These are phyloP conservation scores for Grammothele lineata DNA, from an alignment of 768 basidiomycete genomes.

Conservation along the genomic window DNA sequence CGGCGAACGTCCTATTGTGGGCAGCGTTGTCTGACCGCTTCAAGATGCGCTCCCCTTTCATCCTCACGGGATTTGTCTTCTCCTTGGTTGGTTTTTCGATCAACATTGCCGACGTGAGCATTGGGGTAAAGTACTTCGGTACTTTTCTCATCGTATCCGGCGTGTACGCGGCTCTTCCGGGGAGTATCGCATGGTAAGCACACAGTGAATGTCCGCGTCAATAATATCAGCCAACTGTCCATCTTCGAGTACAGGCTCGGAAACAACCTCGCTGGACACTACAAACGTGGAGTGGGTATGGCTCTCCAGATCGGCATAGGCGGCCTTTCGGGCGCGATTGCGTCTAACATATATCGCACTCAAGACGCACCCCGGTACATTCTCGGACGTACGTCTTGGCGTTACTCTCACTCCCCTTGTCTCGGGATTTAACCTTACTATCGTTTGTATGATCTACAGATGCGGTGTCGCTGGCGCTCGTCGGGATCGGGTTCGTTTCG, in stretches of 20 bases:
- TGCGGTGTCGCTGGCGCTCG: constrained; percentile 62
- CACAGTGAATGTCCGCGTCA: constrained; percentile 25
- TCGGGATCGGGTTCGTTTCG: constrained; percentile 56
- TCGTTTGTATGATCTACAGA: constrained; percentile 32
- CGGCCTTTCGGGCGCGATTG: constrained; percentile 61
- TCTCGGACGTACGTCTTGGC: constrained; percentile 51
- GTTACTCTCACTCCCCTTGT: background rate
- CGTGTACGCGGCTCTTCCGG: constrained; percentile 57
- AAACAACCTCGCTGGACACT: constrained; percentile 64
- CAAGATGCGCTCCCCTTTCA: constrained; percentile 52
- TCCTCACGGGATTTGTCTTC: constrained; percentile 46
- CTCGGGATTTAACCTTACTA: background rate
- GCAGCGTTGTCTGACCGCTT: constrained; percentile 56
- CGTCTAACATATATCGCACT: constrained; percentile 56
- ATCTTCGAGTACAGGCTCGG: constrained; percentile 30
- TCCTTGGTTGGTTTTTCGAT: constrained; percentile 58
- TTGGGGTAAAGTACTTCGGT: constrained; percentile 65
- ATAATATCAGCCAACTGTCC: too few species aligned
- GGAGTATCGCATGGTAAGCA: constrained; percentile 53
- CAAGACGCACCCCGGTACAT: constrained; percentile 58
- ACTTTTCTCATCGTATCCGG: constrained; percentile 67
- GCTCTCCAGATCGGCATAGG: constrained; percentile 66
- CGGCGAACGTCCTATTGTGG: constrained; percentile 49
- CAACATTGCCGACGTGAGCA: constrained; percentile 50
- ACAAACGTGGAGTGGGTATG: constrained; percentile 67